Conservation (phyloP, 257 asterid genomes). For the Scutellaria galericulata region DNA sequence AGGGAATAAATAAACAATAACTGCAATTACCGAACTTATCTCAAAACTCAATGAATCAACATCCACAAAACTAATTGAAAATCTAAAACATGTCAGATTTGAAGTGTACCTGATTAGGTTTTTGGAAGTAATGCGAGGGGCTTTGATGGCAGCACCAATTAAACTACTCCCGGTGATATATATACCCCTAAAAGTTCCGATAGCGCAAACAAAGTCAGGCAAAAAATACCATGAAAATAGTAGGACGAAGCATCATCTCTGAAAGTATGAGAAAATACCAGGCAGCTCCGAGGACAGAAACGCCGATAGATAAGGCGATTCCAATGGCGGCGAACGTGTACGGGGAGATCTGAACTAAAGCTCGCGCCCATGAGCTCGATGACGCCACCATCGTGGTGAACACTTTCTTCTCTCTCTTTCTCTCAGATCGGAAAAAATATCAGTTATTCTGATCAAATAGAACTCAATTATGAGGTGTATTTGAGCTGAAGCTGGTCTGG, state of each 20-base stretch:
- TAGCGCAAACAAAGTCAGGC: constrained; percentile 17
- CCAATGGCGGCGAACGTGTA: constrained; percentile 95
- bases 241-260: not conserved
- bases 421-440: constrained; percentile 37
- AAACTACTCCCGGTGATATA: constrained; percentile 84
- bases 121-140: constrained; percentile 83
- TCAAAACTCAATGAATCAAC: not conserved
- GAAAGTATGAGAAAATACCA: constrained; percentile 54
- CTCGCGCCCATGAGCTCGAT: constrained; percentile 88
- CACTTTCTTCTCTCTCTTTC: constrained; percentile 29
- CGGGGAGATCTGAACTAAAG: constrained; percentile 88
- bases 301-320: constrained; percentile 91
- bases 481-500: constrained; percentile 2
- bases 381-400: constrained; percentile 61
- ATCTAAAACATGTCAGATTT: constrained; percentile 19
- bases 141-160: constrained; percentile 84
- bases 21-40: not conserved
- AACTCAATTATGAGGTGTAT: constrained; percentile 10
- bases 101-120: constrained; percentile 70
- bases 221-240: not conserved
- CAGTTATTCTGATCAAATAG: constrained; percentile 15
- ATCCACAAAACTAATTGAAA: constrained; percentile 11
- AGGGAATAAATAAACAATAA: constrained; percentile 2
- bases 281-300: constrained; percentile 98
- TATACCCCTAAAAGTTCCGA: constrained; percentile 59